Base-by-base conservation (phyloP, 2,329 filamentous ascomycete genomes). In the Xylariaceae sp. region DNA sequence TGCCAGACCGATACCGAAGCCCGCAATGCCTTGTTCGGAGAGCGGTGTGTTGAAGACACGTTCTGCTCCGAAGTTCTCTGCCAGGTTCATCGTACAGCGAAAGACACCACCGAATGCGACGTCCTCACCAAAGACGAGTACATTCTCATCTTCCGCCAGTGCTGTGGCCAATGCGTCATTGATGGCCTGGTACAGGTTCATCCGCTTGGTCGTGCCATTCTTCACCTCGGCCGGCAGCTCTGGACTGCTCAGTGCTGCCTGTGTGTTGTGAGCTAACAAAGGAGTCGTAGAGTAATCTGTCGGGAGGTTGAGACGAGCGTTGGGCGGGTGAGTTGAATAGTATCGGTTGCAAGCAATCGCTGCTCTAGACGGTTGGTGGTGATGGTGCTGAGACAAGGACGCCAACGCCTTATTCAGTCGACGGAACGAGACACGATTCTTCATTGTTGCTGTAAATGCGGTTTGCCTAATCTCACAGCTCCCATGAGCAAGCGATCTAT, bases 71-170 rank as follows among this genome's bases (percentile, higher is more conserved):
- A 94, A 96, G 58, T 90, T 90, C 63, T 92, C 89, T 37, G 91
- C 86, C 13, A 99, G 81, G 67, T 92, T 90, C 86, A 94, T 93
- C 37, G 90, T 93, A 75, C 92, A 97, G 58, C 94, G 84, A 71
- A 99, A 99, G 13, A 99, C 94, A 56, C 94, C 94, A 48, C 94
- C 94, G 65, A 99, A 99, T 11, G 94, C 90, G 6, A 99, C 92
- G 72, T 99, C 94, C 75, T 99, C 94, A 48, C 94, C 94, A 69
- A 99, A 99, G 8, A 99, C 82, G 58, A 97, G 78, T 18, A 96
- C 91, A 15, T 88, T 86, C 64, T 96, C 90, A 68, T 97, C 92
- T 42, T 88, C 84, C 13, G 88, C 84, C 34, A 99, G 81, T 23
- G 93, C 90, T 60, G 88, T 89, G 18, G 89, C 84, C 18, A 99